These are phyloP conservation scores for Akanthomyces muscarius DNA, from an alignment of 2,329 filamentous ascomycete species.

Conservation along the genomic window DNA sequence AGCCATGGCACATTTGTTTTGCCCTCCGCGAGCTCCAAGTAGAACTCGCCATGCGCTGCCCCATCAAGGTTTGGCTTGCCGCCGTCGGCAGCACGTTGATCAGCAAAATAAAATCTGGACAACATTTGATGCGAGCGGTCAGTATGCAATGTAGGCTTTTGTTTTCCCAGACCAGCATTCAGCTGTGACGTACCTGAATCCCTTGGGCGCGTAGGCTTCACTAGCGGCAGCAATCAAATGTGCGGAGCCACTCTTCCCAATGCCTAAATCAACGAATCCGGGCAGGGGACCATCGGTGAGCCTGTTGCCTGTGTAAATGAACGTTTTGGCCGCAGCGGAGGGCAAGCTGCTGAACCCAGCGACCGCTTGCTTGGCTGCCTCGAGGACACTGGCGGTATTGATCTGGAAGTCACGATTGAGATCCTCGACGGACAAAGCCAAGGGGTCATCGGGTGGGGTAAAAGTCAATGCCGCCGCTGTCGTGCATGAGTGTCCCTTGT, in stretches of 20 bases:
- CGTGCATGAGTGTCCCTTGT: not conserved
- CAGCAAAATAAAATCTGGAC: not conserved
- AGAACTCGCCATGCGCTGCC: not conserved
- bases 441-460: conserved; percentile 1
- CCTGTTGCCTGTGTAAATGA: conserved; percentile 2
- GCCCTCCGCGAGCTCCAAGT: not conserved
- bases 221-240: conserved; percentile 4
- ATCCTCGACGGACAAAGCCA: not conserved
- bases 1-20: not conserved
- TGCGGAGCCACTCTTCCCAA: not conserved
- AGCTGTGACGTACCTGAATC: not conserved
- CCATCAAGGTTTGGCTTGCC: conserved; percentile 9
- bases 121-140: not conserved
- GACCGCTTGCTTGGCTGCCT: not conserved
- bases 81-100: not conserved
- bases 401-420: not conserved
- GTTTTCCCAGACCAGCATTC: not conserved
- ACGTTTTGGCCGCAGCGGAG: not conserved
- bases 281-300: not conserved
- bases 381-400: not conserved
- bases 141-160: not conserved
- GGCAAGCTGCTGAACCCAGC: not conserved
- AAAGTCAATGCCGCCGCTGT: not conserved
- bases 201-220: conserved; percentile 6
- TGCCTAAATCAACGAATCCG: not conserved